A percentile compares a stretch with the other conserved stretches of the same genome.
Evolutionary conservation across 2,329 filamentous ascomycete genomes (phyloP).

Genomic region (Dendrostoma leiphaemia): DNA sequence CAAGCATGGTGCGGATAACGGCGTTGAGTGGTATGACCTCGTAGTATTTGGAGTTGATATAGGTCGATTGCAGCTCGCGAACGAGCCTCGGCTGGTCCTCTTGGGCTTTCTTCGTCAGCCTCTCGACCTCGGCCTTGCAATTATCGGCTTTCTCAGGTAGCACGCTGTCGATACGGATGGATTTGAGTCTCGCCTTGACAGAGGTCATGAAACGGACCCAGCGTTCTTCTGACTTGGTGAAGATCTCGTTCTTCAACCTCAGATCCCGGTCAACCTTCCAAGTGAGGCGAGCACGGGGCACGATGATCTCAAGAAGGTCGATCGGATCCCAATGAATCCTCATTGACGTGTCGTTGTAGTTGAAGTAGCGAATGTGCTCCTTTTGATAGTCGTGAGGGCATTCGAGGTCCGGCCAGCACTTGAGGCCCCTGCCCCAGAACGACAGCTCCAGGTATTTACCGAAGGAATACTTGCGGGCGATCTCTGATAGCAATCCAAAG

Average conservation of each 20-base stretch:
- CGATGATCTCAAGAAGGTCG: constrained; percentile 89
- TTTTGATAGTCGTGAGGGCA: constrained; percentile 91
- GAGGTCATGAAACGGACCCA: constrained; percentile 86
- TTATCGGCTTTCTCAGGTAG: constrained; percentile 81
- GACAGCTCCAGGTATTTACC: constrained; percentile 97
- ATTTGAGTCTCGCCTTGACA: constrained; percentile 77
- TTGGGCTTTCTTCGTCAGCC: constrained; percentile 72
- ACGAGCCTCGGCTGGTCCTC: constrained; percentile 77
- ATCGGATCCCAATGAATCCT: constrained; percentile 92
- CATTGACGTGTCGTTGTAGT: constrained; percentile 79
- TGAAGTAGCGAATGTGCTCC: constrained; percentile 91
- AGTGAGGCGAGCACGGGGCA: constrained; percentile 83
- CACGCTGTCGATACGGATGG: constrained; percentile 89
- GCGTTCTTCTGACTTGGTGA: constrained; percentile 73
- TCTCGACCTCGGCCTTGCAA: constrained; percentile 79
- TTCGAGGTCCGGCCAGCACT: constrained; percentile 64
- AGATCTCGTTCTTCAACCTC: constrained; percentile 89
- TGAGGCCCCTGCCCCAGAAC: constrained; percentile 88
- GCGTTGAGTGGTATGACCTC: constrained; percentile 93
- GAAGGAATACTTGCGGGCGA: constrained; percentile 97
- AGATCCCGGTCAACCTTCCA: constrained; percentile 98
- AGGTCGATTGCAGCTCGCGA: constrained; percentile 80
- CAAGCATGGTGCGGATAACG: constrained; percentile 84
- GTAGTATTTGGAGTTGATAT: constrained; percentile 93
- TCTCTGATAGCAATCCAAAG: constrained; percentile 86